Base-by-base conservation (phyloP, 345 rosid species). In the Lepidium aucheri region DNA sequence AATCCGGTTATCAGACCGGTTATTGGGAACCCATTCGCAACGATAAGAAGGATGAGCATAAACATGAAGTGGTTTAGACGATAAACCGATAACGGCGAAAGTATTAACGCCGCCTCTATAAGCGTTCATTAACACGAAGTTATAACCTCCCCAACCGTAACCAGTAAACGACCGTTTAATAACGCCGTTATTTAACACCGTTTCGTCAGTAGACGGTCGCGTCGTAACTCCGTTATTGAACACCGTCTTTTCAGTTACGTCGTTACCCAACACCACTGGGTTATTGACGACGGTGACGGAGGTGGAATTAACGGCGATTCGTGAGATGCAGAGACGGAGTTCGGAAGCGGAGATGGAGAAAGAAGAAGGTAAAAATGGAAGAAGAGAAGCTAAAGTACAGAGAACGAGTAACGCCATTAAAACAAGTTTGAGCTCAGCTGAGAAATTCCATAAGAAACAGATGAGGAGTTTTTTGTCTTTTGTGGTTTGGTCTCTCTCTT, bases 1-100 rank as follows among this genome's bases (percentile, higher is more conserved):
- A 33, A 75, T 50, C 74, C 76, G 71, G 53, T 57, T 74, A 59
- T 38, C 72, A 28, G 32, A 28, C 32, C 32, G 78, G 70, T 68
- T 10, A 41, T 11, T 4, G 84, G 84, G 30, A 6, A 86, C 72
- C 96, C 96, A 93, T 65, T 82, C 83, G 74, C 98, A 90, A 13
- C 73, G 68, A 56, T 93, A 93, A 22, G 79, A 65, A 4, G 98
- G 96, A 60, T 67, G 85, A 5, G 82, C 63, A 68, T 71, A 90
- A 7, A 87, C 79, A 58, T 90, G 96, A 12, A 86, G 88, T 18
- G 98, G 93, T 60, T 93, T 92, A 6, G 97, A 92, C 3, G 98
- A 82, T 40, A 89, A 70, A 8, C 98, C 98, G 18, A 83, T 71
- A 12, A 90, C 62, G 65, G 96, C 90, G 75, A 93, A 93, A 11